A percentile compares a stretch with the other conserved stretches of the same genome.
phyloP scores from a whole-genome alignment of 495 filamentous ascomycete species.

The Aspergillus coremiiformis region DNA sequence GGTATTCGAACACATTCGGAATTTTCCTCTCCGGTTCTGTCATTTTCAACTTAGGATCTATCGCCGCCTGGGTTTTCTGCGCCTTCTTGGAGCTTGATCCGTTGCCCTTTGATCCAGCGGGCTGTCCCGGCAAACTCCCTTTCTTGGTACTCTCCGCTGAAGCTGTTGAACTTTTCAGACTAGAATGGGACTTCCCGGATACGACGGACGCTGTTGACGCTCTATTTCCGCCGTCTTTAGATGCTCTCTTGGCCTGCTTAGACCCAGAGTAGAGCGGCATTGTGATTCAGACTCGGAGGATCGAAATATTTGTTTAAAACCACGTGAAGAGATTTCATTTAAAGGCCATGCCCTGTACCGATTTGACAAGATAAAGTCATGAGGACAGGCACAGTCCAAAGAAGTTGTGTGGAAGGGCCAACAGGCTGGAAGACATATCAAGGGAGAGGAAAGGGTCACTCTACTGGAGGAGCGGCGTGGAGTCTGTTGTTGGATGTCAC shows the following conservation, averaged over 20 bases:
- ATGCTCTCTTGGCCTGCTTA: constrained; percentile 24
- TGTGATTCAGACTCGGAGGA: constrained; percentile 11
- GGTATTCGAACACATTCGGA: constrained; percentile 40
- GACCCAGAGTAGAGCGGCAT: constrained; percentile 29
- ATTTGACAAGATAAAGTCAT: constrained; percentile 13
- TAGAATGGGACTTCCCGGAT: constrained; percentile 17
- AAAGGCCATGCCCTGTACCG: constrained; percentile 17
- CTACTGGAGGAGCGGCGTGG: too few species aligned
- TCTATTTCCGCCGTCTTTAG: constrained; percentile 27
- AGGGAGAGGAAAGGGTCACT: constrained; percentile 8
- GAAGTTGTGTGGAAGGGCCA: constrained; percentile 4
- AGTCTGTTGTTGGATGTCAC: not conserved
- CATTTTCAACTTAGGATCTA: constrained; percentile 10
- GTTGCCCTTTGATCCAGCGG: constrained; percentile 10
- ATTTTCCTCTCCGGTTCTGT: constrained; percentile 17
- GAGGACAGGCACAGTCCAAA: constrained; percentile 4
- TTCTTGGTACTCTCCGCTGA: constrained; percentile 18
- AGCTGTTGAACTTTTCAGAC: constrained; percentile 14
- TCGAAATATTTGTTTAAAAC: constrained; percentile 8
- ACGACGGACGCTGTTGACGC: constrained; percentile 22
- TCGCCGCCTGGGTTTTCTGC: constrained; percentile 6
- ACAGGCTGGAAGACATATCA: constrained; percentile 17
- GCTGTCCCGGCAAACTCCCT: constrained; percentile 8
- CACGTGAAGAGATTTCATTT: constrained; percentile 1
- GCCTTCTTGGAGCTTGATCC: constrained; percentile 10